phyloP scores from a whole-genome alignment of 192 early-diverging fungal genomes.

The Umbelopsis sp. region DNA sequence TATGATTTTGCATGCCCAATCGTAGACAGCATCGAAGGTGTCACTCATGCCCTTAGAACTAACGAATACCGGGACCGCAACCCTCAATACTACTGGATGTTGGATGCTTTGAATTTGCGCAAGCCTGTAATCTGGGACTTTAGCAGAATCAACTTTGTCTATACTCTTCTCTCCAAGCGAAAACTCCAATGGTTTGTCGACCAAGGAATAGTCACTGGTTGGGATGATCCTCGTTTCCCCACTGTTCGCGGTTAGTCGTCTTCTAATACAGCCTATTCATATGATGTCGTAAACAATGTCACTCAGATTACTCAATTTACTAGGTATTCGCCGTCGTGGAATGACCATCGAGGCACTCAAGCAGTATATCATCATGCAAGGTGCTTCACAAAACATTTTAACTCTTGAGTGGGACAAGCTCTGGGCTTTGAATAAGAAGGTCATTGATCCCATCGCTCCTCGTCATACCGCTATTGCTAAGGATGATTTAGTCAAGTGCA shows the following conservation, averaged over 20 bases:
- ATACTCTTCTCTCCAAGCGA: conserved; percentile 97
- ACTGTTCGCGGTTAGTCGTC: conserved; percentile 67
- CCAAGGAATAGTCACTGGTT: conserved; percentile 77
- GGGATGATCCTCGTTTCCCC: conserved; percentile 93
- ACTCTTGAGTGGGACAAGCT: conserved; percentile 99
- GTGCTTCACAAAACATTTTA: conserved; percentile 93
- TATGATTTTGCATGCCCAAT: conserved; percentile 99
- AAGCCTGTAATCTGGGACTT: conserved; percentile 95
- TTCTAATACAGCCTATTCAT: no score
- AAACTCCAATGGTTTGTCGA: conserved; percentile 98
- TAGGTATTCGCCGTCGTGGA: conserved; percentile 90
- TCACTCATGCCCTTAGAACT: conserved; percentile 95
- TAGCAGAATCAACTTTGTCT: conserved; percentile 94
- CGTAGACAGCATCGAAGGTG: conserved; percentile 95
- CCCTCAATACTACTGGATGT: conserved; percentile 95
- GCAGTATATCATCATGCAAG: conserved; percentile 97
- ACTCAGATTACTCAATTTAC: conserved; percentile 64
- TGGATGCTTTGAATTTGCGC: conserved; percentile 82
- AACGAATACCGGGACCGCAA: conserved; percentile 99
- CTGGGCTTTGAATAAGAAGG: conserved; percentile 95
- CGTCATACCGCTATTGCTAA: conserved; percentile 81
- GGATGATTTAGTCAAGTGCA: conserved; percentile 69
- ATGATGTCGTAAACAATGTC: not conserved
- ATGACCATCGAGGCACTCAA: conserved; percentile 98
- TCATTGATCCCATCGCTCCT: conserved; percentile 94